phyloP scores from a whole-genome alignment of 345 rosid species.

The Pistacia integerrima region DNA sequence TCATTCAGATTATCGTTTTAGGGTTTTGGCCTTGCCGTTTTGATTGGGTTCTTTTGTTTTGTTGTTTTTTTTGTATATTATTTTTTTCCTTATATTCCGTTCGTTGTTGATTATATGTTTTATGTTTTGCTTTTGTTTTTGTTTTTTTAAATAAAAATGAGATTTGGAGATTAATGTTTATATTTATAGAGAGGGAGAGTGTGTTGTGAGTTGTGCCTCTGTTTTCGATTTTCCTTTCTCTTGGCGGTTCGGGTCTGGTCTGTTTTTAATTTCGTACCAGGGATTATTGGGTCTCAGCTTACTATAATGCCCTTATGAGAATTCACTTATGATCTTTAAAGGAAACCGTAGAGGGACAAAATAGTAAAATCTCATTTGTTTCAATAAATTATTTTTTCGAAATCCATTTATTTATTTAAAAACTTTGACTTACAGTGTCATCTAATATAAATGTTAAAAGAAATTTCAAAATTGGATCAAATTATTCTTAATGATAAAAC shows the following conservation, averaged over 20 bases:
- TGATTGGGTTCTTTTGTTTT: conserved; percentile 1
- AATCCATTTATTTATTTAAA: no score
- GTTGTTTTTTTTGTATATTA: no score
- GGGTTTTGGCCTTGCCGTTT: conserved; percentile 22
- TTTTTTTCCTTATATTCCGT: conserved; percentile 5
- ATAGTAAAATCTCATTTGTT: no score
- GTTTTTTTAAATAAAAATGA: no score
- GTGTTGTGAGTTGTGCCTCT: not conserved
- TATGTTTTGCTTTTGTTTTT: not conserved
- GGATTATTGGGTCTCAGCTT: not conserved
- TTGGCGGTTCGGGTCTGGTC: conserved; percentile 15
- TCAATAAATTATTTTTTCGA: no score
- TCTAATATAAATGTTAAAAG: no score
- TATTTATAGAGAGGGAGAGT: not conserved
- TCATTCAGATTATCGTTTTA: conserved; percentile 4
- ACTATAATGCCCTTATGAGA: not conserved
- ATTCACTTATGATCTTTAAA: no score
- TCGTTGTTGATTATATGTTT: conserved; percentile 8
- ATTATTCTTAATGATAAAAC: no score
- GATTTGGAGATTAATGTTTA: conserved; percentile 2
- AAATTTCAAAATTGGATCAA: no score
- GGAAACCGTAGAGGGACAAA: no score
- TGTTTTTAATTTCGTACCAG: not conserved
- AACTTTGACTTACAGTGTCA: no score
- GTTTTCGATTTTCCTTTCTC: conserved; percentile 14